A percentile compares a stretch with the other conserved stretches of the same genome.
These are phyloP conservation scores for Primulina tabacum DNA, from an alignment of 257 asterid species.

Conservation along the genomic window DNA sequence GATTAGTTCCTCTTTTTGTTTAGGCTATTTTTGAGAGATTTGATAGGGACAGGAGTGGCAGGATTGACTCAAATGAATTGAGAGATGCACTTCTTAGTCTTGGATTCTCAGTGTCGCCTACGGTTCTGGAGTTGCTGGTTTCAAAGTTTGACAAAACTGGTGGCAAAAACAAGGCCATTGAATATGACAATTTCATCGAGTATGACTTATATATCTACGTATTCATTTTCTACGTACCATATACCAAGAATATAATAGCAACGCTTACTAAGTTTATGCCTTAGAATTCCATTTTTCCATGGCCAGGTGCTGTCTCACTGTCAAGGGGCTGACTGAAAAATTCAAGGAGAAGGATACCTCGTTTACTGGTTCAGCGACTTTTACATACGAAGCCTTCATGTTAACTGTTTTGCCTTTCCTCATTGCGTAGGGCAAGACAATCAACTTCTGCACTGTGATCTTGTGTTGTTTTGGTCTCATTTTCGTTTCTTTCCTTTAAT, in stretches of 20 bases:
- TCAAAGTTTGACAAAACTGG: conserved; percentile 90
- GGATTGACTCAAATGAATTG: conserved; percentile 68
- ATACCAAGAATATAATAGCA: neutral
- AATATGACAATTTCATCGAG: conserved; percentile 96
- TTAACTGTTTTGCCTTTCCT: conserved; percentile 79
- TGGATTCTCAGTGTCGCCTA: conserved; percentile 75
- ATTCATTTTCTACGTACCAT: neutral
- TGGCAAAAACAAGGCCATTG: conserved; percentile 76
- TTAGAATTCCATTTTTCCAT: conserved; percentile 18
- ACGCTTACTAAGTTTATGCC: conserved; percentile 7
- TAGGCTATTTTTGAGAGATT: conserved; percentile 83
- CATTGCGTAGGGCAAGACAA: conserved; percentile 46
- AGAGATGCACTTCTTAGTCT: conserved; percentile 84
- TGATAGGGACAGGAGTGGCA: conserved; percentile 88
- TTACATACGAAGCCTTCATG: conserved; percentile 84
- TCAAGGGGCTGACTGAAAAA: conserved; percentile 94
- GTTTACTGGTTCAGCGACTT: conserved; percentile 73
- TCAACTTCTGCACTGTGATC: conserved; percentile 7
- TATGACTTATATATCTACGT: conserved; percentile 34
- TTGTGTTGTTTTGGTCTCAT: neutral
- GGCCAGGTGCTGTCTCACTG: conserved; percentile 95
- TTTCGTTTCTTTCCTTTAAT: neutral
- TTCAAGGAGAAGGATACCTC: conserved; percentile 88
- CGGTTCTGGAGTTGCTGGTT: conserved; percentile 68
- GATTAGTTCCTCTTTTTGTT: conserved; percentile 18